Conservation (phyloP, 148 eudicot species). For the Persicaria tinctoria region DNA sequence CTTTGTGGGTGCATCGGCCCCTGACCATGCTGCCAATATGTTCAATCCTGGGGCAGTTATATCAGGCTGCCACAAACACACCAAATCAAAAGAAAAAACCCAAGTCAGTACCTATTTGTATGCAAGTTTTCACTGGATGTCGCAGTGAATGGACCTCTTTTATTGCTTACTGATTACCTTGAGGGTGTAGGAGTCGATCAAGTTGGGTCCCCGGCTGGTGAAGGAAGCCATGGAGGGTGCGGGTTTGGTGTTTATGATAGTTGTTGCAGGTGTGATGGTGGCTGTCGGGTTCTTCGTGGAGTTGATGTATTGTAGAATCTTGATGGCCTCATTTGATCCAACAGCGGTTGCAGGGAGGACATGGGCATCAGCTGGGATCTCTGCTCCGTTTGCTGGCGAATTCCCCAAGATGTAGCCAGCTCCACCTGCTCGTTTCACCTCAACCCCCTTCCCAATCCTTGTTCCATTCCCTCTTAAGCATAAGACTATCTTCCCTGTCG, state of each 20-base stretch:
- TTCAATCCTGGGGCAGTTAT: constrained; percentile 79
- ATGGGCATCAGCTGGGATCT: constrained; percentile 46
- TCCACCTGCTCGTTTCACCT: constrained; percentile 80
- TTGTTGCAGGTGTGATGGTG: constrained; percentile 42
- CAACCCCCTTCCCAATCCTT: constrained; percentile 61
- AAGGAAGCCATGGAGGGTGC: constrained; percentile 78
- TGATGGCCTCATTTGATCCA: constrained; percentile 21
- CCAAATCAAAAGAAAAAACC: not conserved
- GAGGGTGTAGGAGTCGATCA: constrained; percentile 49
- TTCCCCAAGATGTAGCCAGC: constrained; percentile 59
- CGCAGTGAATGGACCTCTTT: not conserved
- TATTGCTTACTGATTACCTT: constrained; percentile 34
- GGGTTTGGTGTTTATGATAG: constrained; percentile 35
- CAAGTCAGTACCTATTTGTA: not conserved
- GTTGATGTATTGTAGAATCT: constrained; percentile 54
- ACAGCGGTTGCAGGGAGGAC: constrained; percentile 81
- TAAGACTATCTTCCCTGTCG: constrained; percentile 64
- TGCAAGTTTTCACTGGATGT: not conserved
- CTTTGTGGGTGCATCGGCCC: constrained; percentile 56
- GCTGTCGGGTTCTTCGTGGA: constrained; percentile 44
- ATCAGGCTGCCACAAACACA: constrained; percentile 48
- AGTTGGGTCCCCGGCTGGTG: constrained; percentile 63
- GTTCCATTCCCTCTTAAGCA: constrained; percentile 69
- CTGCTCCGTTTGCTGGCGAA: constrained; percentile 31
- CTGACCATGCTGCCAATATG: constrained; percentile 83